phyloP scores from a whole-genome alignment of 768 basidiomycete species.

The Termitomyces titanicus region DNA sequence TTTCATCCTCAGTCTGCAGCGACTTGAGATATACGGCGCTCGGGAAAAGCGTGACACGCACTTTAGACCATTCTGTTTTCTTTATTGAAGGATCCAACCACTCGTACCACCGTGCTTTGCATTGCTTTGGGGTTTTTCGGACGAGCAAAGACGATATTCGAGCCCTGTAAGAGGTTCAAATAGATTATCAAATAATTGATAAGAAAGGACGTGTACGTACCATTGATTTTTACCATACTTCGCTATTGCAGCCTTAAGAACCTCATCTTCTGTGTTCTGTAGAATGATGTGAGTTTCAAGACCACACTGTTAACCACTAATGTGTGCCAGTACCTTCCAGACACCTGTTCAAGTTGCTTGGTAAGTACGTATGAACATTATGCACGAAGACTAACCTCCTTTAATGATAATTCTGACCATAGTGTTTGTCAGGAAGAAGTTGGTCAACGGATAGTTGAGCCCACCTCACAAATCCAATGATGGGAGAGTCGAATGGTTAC shows the following conservation, averaged over 20 bases:
- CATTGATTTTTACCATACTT: constrained; percentile 98
- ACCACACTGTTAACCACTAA: neutral
- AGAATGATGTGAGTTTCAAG: neutral
- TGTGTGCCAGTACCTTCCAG: constrained; percentile 63
- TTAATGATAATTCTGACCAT: constrained; percentile 94
- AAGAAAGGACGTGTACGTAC: constrained; percentile 29
- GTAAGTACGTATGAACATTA: neutral
- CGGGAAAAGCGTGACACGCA: constrained; percentile 24
- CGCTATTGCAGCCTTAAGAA: constrained; percentile 97
- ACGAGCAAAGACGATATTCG: constrained; percentile 97
- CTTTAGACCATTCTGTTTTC: constrained; percentile 99
- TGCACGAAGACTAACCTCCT: constrained; percentile 53
- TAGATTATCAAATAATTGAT: neutral
- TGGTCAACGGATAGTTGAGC: neutral
- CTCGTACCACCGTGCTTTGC: constrained; percentile 99
- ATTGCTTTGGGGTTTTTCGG: constrained; percentile 98
- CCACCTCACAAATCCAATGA: neutral
- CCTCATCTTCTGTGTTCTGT: constrained; percentile 96
- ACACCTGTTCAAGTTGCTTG: constrained; percentile 44
- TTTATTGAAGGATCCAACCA: constrained; percentile 99
- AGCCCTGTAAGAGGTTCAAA: constrained; percentile 54
- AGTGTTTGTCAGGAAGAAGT: constrained; percentile 4
- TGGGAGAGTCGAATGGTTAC: constrained; percentile 1
- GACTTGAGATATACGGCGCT: neutral
- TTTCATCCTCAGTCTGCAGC: constrained; percentile 93